Conservation (phyloP, 371 early-diverging fungal genomes). For the Polyrhizophydium stewartii region DNA sequence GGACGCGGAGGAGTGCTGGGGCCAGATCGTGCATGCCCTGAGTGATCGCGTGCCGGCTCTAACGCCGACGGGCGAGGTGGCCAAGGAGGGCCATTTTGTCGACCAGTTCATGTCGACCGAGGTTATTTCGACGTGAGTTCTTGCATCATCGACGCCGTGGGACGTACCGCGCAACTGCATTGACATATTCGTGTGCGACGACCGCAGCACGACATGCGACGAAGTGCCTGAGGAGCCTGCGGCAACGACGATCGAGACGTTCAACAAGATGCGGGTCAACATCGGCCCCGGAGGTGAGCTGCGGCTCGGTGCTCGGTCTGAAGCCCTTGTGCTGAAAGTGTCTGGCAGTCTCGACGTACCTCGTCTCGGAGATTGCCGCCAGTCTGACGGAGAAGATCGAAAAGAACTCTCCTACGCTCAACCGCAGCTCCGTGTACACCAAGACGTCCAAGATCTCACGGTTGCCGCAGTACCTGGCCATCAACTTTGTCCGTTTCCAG, state of each 20-base stretch:
- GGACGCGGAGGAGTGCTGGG: conserved; percentile 98
- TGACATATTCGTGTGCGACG: too few relatives aligned
- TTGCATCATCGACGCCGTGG: neutral
- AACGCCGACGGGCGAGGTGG: conserved; percentile 24
- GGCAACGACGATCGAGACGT: conserved; percentile 56
- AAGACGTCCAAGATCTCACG: conserved; percentile 73
- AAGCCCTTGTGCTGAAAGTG: too few relatives aligned
- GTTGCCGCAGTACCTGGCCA: conserved; percentile 83
- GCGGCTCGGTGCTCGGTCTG: too few relatives aligned
- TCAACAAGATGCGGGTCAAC: conserved; percentile 80
- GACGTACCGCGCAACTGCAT: too few relatives aligned
- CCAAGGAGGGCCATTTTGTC: conserved; percentile 58
- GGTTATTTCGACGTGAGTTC: conserved; percentile 51
- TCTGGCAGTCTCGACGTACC: conserved; percentile 64
- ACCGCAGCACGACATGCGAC: conserved; percentile 65
- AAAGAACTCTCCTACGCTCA: conserved; percentile 81
- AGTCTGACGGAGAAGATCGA: conserved; percentile 68
- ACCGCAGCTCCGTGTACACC: conserved; percentile 72
- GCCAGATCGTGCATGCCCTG: conserved; percentile 58
- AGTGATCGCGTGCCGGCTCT: conserved; percentile 62
- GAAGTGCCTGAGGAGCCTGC: conserved; percentile 79
- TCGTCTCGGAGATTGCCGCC: conserved; percentile 26
- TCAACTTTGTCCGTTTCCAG: conserved; percentile 92
- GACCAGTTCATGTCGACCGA: conserved; percentile 84
- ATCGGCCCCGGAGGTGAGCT: conserved; percentile 54